These are phyloP conservation scores for Sporobolomyces roseus DNA, from an alignment of 768 basidiomycete species.

Conservation along the genomic window DNA sequence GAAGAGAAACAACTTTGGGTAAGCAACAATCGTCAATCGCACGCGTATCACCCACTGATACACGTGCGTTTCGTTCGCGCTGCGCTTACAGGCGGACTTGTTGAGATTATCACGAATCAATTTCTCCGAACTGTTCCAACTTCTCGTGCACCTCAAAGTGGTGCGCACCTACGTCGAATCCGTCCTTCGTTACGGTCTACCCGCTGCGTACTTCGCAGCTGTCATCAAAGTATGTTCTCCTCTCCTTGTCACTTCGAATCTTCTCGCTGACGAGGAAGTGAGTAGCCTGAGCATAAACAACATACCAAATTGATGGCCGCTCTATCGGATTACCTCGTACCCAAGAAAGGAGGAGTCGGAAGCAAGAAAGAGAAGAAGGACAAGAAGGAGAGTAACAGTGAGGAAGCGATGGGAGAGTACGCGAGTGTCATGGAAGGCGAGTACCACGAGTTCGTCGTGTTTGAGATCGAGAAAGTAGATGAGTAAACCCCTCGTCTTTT, in stretches of 20 bases:
- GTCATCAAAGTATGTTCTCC: slow-evolving; percentile 64
- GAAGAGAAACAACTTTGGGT: slow-evolving; percentile 99
- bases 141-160: slow-evolving; percentile 88
- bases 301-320: slow-evolving; percentile 70
- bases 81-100: slow-evolving; percentile 69
- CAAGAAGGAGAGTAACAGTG: slow-evolving; percentile 46
- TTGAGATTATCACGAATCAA: slow-evolving; percentile 85
- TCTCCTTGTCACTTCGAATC: not conserved
- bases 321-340: slow-evolving; percentile 76
- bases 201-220: slow-evolving; percentile 80
- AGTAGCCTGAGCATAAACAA: slow-evolving; percentile 78
- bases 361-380: slow-evolving; percentile 52
- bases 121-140: slow-evolving; percentile 93
- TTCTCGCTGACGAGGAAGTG: too few relatives aligned
- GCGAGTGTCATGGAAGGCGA: slow-evolving; percentile 91
- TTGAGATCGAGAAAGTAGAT: slow-evolving; percentile 66
- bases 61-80: too few relatives aligned
- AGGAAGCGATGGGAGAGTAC: slow-evolving; percentile 75
- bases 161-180: slow-evolving; percentile 89
- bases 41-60: not conserved
- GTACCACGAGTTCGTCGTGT: slow-evolving; percentile 89
- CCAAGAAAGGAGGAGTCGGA: slow-evolving; percentile 61
- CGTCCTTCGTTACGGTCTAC: slow-evolving; percentile 89
- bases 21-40: slow-evolving; percentile 41
- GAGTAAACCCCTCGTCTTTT: too few relatives aligned